Base-by-base conservation (phyloP, 2,329 filamentous ascomycete species). In the Neofusicoccum ribis region DNA sequence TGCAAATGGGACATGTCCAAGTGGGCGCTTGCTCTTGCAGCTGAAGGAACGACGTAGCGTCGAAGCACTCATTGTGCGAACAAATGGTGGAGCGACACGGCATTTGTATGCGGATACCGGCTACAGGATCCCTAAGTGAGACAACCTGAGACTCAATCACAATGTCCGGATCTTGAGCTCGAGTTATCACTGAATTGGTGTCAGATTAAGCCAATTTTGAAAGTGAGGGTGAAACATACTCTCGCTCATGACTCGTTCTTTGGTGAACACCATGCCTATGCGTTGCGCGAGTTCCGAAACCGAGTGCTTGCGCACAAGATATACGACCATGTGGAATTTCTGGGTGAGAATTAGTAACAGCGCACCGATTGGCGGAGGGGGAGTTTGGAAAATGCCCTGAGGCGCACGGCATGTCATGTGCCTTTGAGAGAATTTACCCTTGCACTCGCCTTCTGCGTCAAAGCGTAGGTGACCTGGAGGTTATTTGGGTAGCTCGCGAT, bases 1-100 rank as follows among this genome's bases (percentile, higher is more conserved):
- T 94, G 81, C 95, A 99, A 23, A 97, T 89, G 0, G 95, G 95
- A 72, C 95, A 99, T n/a, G 88, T 84, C 95, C 95, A 99, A 17
- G 95, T 96, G 0, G 95, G 95, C 0, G 92, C 94, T 80, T 99
- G 95, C 75, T 98, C 93, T 75, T 98, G 94, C 34, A 99, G 81
- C 71, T 97, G 92, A 20, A 99, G 84, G 74, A 97, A 99, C 1
- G 92, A 96, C 3, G 88, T 89, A 3, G 91, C 94, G 76, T 99
- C 95, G 71, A 98, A 99, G 75, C 95, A 99, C 74, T 96, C 92
- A 31, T 95, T 91, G 76, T 99, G 95, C 3, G 87, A 89, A 79
- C 95, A 99, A 39, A 88, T 80, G 3, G 88, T 84, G 3, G 91
- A 91, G 39, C 95, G 89, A 70, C 92, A 92, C 0, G 95, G 95